Percentiles rank a stretch among this genome's conserved stretches.
These are phyloP conservation scores for Globisporangium abappressorium DNA, from an alignment of 352 stramenopile species.

Conservation along the genomic window DNA sequence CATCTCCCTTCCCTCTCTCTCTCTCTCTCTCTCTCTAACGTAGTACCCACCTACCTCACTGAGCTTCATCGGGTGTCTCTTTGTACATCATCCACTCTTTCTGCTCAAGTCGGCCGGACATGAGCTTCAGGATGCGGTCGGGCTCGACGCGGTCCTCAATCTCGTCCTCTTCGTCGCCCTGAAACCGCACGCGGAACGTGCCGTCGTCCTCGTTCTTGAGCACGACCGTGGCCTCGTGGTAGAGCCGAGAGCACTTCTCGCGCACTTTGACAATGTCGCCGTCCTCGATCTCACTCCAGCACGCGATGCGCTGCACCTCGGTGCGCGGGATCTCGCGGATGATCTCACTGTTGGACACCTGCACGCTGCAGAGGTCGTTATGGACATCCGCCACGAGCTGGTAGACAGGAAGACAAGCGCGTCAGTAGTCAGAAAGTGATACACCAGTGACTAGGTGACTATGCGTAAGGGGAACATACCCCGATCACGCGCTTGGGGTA, in stretches of 20 bases:
- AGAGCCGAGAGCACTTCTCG: conserved; percentile 51
- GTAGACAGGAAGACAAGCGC: conserved; percentile 5
- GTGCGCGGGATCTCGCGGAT: conserved; percentile 33
- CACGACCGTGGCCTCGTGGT: conserved; percentile 61
- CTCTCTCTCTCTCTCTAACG: not conserved
- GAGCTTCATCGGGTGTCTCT: conserved; percentile 26
- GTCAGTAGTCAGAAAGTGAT: not conserved
- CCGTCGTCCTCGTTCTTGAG: conserved; percentile 38
- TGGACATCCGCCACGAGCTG: conserved; percentile 53
- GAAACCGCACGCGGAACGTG: conserved; percentile 67
- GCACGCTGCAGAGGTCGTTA: conserved; percentile 41
- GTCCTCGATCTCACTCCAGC: conserved; percentile 63
- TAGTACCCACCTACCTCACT: not conserved
- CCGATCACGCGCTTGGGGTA: conserved; percentile 56
- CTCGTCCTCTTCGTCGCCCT: conserved; percentile 50
- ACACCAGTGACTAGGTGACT: not conserved
- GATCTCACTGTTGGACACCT: conserved; percentile 51
- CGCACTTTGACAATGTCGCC: conserved; percentile 66
- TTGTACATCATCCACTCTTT: conserved; percentile 81
- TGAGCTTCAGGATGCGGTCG: conserved; percentile 58
- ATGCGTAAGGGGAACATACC: conserved; percentile 22
- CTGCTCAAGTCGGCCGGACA: conserved; percentile 58
- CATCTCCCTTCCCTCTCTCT: no score
- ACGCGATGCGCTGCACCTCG: conserved; percentile 56
- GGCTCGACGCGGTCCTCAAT: conserved; percentile 43